These are phyloP conservation scores for Candida dendrica DNA, from an alignment of 805 yeast genomes.

Conservation along the genomic window DNA sequence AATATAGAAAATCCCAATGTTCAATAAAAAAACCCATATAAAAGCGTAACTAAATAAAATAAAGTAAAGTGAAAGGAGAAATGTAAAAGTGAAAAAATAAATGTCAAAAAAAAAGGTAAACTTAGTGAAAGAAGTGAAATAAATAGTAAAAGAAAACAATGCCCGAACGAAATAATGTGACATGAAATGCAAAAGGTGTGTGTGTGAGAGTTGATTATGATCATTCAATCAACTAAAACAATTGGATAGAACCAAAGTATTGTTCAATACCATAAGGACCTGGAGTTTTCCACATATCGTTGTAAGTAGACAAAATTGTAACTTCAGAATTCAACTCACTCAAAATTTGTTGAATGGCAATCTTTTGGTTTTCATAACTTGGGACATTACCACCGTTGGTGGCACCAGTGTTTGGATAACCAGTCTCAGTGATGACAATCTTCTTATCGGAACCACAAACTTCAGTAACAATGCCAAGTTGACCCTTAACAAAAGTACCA, in stretches of 20 bases:
- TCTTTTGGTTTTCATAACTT: constrained; percentile 55
- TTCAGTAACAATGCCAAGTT: constrained; percentile 44
- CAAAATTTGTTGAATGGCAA: constrained; percentile 61
- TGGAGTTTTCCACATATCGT: constrained; percentile 84
- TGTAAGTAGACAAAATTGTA: constrained; percentile 70
- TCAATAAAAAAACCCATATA: no score
- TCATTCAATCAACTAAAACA: constrained; percentile 7
- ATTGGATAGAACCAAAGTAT: constrained; percentile 60
- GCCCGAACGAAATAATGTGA: background rate
- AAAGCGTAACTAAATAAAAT: no score
- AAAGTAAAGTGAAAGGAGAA: no score
- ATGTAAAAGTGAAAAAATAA: no score
- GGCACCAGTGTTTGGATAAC: constrained; percentile 74
- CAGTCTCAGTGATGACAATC: constrained; percentile 75
- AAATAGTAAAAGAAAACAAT: background rate
- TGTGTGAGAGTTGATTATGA: background rate
- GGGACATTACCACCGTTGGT: constrained; percentile 74
- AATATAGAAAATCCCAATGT: no score
- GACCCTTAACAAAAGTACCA: constrained; percentile 64
- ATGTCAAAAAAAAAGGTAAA: no score
- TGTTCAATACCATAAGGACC: constrained; percentile 85
- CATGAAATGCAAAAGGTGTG: background rate
- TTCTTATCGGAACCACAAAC: constrained; percentile 47
- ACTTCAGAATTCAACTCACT: constrained; percentile 49
- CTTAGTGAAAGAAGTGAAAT: background rate